phyloP scores from a whole-genome alignment of 805 yeast genomes.

The Teunomyces atbi region DNA sequence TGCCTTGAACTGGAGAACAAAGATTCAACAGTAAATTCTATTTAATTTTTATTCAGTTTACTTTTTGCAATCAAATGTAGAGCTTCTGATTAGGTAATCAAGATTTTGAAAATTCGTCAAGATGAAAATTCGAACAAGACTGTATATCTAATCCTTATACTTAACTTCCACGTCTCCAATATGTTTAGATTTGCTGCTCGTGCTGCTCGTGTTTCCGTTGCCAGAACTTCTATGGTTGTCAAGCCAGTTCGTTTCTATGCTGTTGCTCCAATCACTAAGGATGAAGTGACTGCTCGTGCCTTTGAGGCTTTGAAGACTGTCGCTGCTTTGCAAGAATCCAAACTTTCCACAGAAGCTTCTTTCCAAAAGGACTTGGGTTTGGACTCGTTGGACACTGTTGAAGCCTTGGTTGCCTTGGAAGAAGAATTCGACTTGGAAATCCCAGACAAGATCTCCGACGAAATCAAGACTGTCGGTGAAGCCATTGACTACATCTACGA shows the following conservation, averaged over 20 bases:
- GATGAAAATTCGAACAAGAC: conserved; percentile 1
- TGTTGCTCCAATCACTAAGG: conserved; percentile 64
- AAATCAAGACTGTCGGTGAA: conserved; percentile 89
- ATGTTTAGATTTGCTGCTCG: conserved; percentile 58
- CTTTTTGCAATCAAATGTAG: background rate
- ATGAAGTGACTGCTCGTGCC: conserved; percentile 81
- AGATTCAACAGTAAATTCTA: background rate
- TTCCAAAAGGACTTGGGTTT: conserved; percentile 76
- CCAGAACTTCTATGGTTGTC: conserved; percentile 27
- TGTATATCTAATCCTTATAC: background rate
- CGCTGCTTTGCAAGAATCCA: conserved; percentile 46
- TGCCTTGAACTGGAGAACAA: conserved; percentile 39
- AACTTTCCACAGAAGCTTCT: conserved; percentile 45
- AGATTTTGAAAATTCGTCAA: conserved; percentile 1
- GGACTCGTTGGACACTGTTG: conserved; percentile 93
- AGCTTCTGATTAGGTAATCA: conserved; percentile 2
- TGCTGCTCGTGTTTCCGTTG: conserved; percentile 35
- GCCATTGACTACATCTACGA: conserved; percentile 83
- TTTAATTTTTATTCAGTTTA: background rate
- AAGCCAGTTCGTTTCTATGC: conserved; percentile 53
- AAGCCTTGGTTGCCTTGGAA: conserved; percentile 93
- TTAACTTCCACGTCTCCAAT: conserved; percentile 1
- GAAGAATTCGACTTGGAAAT: conserved; percentile 81
- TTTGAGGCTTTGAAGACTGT: conserved; percentile 69
- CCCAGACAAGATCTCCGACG: conserved; percentile 90